Base-by-base conservation (phyloP, 2,329 filamentous ascomycete species). In the Dothiorella sarmentorum region DNA sequence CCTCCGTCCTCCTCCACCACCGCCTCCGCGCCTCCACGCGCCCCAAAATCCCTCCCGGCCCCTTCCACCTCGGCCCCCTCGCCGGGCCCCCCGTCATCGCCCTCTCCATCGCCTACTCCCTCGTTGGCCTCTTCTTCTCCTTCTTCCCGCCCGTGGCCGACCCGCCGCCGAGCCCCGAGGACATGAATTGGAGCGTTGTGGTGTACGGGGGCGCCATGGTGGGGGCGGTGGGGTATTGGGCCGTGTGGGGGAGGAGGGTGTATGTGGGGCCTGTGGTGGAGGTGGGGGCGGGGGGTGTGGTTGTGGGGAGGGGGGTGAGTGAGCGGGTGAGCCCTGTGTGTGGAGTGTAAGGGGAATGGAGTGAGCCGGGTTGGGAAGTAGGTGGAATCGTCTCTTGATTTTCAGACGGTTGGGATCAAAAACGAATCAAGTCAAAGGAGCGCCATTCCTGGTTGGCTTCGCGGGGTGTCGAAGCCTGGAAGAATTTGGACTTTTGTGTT, bases 161-260 rank as follows among this genome's bases (percentile, higher is more conserved):
- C 0, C 66, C 67, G 1, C 64, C 60, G 20, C 60, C 63, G 3
- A n/a, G n/a, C n/a, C n/a, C n/a, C n/a, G 58, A 61, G 24, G 65
- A 49, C 7, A 68, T 69, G 66, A 72, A 71, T 24, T 71, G 67
- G 65, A 63, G 65, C 0, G 58, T 68, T 2, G 17, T 70, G 9
- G 67, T 68, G 0, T 67, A 63, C 0, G 63, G 64, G 0, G 47
- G 37, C 1, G 61, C 65, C 7, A 62, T 64, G 9, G 17, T 65
- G 2, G 45, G 66, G 17, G 66, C 65, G 45, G 35, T 62, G 10
- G 29, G 67, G 7, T 70, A 67, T 13, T 70, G 69, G 57, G 26
- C 63, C 1, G 53, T 66, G 10, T 63, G 65, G 63, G 69, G 66
- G 3, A 63, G 61, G 58, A 64, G 63, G 26, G 65, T 63, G 3